Evolutionary conservation across 2,329 filamentous ascomycete species (phyloP).

Genomic region (Phialocephala sp.): DNA sequence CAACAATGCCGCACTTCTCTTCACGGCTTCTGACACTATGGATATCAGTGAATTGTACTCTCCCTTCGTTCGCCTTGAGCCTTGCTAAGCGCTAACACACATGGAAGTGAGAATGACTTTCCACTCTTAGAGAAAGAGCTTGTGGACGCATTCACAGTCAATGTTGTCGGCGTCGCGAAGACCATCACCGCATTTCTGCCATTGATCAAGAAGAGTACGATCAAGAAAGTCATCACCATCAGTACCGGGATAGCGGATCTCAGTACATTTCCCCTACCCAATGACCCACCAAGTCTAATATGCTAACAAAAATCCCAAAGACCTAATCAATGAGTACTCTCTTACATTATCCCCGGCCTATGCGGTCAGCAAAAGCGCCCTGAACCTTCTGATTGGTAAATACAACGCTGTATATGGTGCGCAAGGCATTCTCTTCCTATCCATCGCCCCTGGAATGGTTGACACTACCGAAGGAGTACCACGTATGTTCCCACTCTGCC

Average conservation of each 20-base stretch:
- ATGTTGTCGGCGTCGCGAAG: conserved; percentile 58
- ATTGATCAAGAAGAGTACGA: conserved; percentile 53
- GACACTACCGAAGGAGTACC: background rate
- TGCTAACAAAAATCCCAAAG: no score
- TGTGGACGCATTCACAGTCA: conserved; percentile 47
- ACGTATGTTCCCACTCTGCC: background rate
- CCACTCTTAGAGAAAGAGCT: conserved; percentile 47
- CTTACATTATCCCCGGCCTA: no score
- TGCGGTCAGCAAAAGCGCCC: no score
- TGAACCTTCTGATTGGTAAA: no score
- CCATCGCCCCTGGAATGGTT: conserved; percentile 52
- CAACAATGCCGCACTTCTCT: no score
- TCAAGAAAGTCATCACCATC: conserved; percentile 60
- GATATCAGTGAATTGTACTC: no score
- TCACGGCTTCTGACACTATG: no score
- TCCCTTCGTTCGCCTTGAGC: conserved; percentile 32
- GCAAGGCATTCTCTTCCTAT: conserved; percentile 59
- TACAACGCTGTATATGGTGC: conserved; percentile 54
- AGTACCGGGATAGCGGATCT: conserved; percentile 54
- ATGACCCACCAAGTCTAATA: no score
- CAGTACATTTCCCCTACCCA: no score
- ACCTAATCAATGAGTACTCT: conserved; percentile 49
- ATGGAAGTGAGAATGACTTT: conserved; percentile 37
- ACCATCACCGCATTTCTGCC: conserved; percentile 59
- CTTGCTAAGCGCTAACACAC: conserved; percentile 13